These are phyloP conservation scores for Glycine latifolia DNA, from an alignment of 306 rosid genomes.

Conservation along the genomic window DNA sequence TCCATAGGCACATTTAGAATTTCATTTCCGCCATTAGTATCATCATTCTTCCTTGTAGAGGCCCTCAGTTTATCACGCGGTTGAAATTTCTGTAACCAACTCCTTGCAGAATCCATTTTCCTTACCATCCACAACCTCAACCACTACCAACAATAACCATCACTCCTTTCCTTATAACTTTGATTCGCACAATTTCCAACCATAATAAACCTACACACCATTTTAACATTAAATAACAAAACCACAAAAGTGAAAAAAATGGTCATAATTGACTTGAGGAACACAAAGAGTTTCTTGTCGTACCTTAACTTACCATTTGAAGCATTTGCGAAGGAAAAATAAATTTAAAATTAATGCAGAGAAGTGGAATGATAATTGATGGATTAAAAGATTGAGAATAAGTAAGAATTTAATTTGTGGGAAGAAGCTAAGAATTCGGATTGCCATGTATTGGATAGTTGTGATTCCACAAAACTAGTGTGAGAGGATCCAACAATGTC, in stretches of 20 bases:
- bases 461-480: neutral
- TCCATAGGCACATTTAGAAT: constrained; percentile 48
- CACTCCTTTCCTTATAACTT: neutral
- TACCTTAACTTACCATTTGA: constrained; percentile 5
- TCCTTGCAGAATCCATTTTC: constrained; percentile 91
- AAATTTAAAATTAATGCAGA: neutral
- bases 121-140: constrained; percentile 17
- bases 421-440: constrained; percentile 58
- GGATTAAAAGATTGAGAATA: constrained; percentile 18
- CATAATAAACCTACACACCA: constrained; percentile 21
- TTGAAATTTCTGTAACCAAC: constrained; percentile 90
- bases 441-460: constrained; percentile 58
- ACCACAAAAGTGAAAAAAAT: neutral
- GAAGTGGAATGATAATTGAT: neutral
- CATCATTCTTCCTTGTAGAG: constrained; percentile 66
- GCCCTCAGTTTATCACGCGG: constrained; percentile 76
- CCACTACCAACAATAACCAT: constrained; percentile 37
- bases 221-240: constrained; percentile 14
- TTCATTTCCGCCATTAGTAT: constrained; percentile 48
- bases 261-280: neutral
- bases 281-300: neutral
- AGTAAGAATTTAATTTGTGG: constrained; percentile 6
- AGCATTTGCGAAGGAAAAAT: constrained; percentile 13
- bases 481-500: neutral
- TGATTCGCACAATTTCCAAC: constrained; percentile 18